Evolutionary conservation across 148 eudicot species (phyloP).

Genomic region (Gaultheria prostrata): DNA sequence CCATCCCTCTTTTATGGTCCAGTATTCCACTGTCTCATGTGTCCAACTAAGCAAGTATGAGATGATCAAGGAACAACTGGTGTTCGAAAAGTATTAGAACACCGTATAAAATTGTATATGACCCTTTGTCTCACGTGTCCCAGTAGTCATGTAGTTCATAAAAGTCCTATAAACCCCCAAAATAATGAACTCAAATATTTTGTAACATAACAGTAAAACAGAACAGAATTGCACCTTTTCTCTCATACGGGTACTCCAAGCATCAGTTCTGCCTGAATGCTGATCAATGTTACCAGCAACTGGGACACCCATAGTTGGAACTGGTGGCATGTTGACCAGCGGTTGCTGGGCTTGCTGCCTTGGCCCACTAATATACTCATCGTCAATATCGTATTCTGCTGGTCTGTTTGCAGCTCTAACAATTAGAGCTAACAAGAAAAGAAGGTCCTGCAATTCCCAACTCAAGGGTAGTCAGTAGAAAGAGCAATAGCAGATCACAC

Average conservation of each 20-base stretch:
- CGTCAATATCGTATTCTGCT: constrained; percentile 90
- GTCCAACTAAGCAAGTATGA: neutral
- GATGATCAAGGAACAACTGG: neutral
- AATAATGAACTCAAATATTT: neutral
- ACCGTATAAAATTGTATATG: neutral
- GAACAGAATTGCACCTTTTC: constrained; percentile 57
- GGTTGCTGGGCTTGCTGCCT: constrained; percentile 87
- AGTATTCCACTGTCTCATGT: too few relatives aligned
- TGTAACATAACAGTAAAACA: neutral
- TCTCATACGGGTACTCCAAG: constrained; percentile 99
- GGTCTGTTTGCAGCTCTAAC: constrained; percentile 86
- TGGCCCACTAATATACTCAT: constrained; percentile 69
- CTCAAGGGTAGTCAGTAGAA: constrained; percentile 8
- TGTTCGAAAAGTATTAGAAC: neutral
- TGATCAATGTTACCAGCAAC: constrained; percentile 66
- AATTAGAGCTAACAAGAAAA: constrained; percentile 74
- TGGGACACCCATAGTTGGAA: constrained; percentile 67
- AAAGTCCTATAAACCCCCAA: neutral
- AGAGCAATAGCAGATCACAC: neutral
- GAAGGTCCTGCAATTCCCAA: constrained; percentile 53
- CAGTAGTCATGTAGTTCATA: neutral
- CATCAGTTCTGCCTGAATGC: constrained; percentile 80
- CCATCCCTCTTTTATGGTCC: too few relatives aligned
- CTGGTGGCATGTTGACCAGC: constrained; percentile 61
- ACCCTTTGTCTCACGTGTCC: neutral